Evolutionary conservation across 164 flowering plant genomes (phyloP).

Genomic region (Warburgia ugandensis): DNA sequence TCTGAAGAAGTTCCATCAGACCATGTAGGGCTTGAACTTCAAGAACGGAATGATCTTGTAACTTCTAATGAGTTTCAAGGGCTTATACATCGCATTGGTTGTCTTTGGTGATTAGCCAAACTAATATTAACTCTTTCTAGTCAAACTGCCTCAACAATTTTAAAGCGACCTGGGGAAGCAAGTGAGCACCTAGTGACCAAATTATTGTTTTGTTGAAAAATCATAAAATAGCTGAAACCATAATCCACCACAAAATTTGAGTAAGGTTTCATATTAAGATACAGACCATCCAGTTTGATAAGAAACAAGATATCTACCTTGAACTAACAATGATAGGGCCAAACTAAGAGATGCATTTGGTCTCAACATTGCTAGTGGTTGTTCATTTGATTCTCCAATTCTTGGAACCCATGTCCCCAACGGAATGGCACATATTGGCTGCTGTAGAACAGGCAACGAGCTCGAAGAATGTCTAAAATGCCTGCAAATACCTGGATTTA

Average conservation of each 20-base stretch:
- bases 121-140: background rate
- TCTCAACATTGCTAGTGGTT: constrained; percentile 71
- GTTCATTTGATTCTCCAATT: constrained; percentile 56
- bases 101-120: too few species aligned
- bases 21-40: too few species aligned
- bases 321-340: constrained; percentile 66
- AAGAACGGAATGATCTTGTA: too few species aligned
- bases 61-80: too few species aligned
- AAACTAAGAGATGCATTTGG: constrained; percentile 70
- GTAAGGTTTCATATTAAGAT: background rate
- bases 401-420: constrained; percentile 94
- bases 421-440: constrained; percentile 47
- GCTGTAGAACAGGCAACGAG: constrained; percentile 44
- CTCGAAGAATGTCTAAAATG: constrained; percentile 51
- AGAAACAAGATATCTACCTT: constrained; percentile 39
- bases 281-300: background rate
- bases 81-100: too few species aligned
- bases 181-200: background rate
- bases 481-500: constrained; percentile 68
- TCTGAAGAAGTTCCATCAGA: too few species aligned
- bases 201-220: background rate
- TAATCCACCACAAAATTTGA: too few species aligned
- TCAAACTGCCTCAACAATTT: background rate
- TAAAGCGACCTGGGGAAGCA: background rate
- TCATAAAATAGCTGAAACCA: too few species aligned